Evolutionary conservation across 192 early-diverging fungal species (phyloP), one percentile per base, ranked within the genome.

Genomic region (Backusella psychrophila): DNA sequence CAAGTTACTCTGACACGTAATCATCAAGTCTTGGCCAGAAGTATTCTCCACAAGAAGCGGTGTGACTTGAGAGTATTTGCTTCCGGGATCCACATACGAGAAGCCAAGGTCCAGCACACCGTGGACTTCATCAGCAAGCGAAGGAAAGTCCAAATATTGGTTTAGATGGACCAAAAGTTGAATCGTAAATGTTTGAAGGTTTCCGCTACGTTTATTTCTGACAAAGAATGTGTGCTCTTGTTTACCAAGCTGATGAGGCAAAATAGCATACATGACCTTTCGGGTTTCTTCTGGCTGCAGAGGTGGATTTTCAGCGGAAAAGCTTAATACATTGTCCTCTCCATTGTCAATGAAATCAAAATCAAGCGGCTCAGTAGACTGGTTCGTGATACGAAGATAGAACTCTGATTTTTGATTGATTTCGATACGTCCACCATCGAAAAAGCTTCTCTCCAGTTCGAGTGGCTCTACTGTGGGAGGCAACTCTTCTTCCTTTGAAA

Each of bases 1-100:
- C 7, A 96, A 80, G 76, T 96, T 96, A 21, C 93, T 95, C 23
- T 88, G 86, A 44, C 90, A 93, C 15, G 90, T 90, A n/a, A 95
- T 87, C 56, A 86, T 85, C 0, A 95, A 35, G n/a, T 87, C 84
- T 49, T 92, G 85, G 23, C 89, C 87, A 0, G 91, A 89, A 33
- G 90, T 84, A 73, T 96, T 96, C 49, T 92, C 85, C 0, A 96
- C 84, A 12, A 88, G 73, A 29, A 95, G 81, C 17, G 93, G 88
- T 0, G 90, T 86, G 1, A 95, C 88, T 70, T 90, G 90, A 4
- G 94, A 92, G 73, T 87, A 96, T 80, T 91, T 93, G 19, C 87
- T 85, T 2, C 87, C 85, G 1, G 89, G 83, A 75, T 95, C 93
- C 1, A 95, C 87, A 76, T 95, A 96, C 63, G 94, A 96, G 63